Conservation (phyloP, 768 basidiomycete genomes). For the Multifurca ochricompacta region DNA sequence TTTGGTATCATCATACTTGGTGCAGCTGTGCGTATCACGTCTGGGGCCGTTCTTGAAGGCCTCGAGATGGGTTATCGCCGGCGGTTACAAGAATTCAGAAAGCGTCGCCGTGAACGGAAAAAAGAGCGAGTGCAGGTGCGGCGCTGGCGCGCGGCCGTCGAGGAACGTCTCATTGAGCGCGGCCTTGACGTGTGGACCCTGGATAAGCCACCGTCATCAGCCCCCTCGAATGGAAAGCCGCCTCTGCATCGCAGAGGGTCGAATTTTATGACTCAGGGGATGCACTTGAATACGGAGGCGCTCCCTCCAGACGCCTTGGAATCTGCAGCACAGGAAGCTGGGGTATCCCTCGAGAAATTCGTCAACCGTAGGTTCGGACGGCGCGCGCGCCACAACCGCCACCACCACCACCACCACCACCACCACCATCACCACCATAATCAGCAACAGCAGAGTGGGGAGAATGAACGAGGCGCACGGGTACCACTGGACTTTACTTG, state of each 20-base stretch:
- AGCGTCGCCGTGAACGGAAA: constrained; percentile 36
- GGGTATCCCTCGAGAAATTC: constrained; percentile 48
- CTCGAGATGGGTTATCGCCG: constrained; percentile 57
- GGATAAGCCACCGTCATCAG: constrained; percentile 16
- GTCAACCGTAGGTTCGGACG: constrained; percentile 18
- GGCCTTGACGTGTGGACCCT: constrained; percentile 48
- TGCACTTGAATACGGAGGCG: constrained; percentile 57
- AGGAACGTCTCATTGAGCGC: constrained; percentile 48
- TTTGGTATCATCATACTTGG: constrained; percentile 54
- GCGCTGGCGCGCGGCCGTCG: constrained; percentile 56
- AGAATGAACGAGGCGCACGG: background rate
- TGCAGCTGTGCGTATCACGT: constrained; percentile 28
- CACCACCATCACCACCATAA: background rate
- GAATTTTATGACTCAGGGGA: constrained; percentile 29
- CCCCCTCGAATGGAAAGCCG: constrained; percentile 4
- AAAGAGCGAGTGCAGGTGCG: constrained; percentile 38
- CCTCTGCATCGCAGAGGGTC: constrained; percentile 13
- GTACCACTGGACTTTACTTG: constrained; percentile 10
- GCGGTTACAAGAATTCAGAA: constrained; percentile 42
- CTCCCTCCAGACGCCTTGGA: constrained; percentile 49
- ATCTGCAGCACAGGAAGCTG: constrained; percentile 59
- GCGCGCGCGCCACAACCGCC: background rate
- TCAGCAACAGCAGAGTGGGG: background rate
- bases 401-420: background rate
- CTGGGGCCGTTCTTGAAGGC: constrained; percentile 64